phyloP scores from a whole-genome alignment of 352 stramenopile species.

The Phytophthora multivora region DNA sequence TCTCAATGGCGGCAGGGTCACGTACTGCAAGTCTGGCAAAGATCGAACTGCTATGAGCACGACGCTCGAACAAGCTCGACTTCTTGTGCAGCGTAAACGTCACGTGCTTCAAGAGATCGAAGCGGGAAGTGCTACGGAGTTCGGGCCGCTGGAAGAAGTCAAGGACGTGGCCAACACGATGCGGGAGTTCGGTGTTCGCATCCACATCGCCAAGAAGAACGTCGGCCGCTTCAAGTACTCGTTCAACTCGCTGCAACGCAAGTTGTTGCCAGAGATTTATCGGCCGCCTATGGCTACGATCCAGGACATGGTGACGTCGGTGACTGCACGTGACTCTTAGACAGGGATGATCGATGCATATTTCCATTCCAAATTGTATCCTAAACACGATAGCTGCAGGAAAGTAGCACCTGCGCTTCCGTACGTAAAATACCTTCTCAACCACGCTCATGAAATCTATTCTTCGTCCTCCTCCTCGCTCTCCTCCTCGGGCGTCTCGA shows the following conservation, averaged over 20 bases:
- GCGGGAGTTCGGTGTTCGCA: constrained; percentile 91
- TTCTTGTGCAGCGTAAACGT: constrained; percentile 83
- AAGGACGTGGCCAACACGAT: constrained; percentile 88
- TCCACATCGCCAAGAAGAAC: constrained; percentile 98
- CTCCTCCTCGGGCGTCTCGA: constrained; percentile 77
- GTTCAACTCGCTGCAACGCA: constrained; percentile 97
- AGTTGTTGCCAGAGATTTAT: constrained; percentile 95
- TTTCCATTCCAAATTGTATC: constrained; percentile 43
- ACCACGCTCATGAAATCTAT: constrained; percentile 54
- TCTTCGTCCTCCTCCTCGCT: constrained; percentile 82
- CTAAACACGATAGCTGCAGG: constrained; percentile 20
- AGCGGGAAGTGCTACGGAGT: constrained; percentile 43
- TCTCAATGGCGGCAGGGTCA: constrained; percentile 91
- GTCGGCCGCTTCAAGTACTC: constrained; percentile 96
- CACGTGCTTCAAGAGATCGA: constrained; percentile 81
- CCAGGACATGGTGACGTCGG: constrained; percentile 92
- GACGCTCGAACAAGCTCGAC: constrained; percentile 94
- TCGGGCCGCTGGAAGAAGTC: constrained; percentile 72
- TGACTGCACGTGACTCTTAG: constrained; percentile 83
- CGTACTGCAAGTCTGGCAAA: constrained; percentile 99
- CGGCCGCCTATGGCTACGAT: constrained; percentile 89
- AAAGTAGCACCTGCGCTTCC: constrained; percentile 16
- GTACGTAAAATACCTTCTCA: constrained; percentile 20
- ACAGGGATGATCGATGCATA: constrained; percentile 29
- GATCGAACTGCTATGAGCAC: constrained; percentile 98